A percentile compares a stretch with the other conserved stretches of the same genome.
Conservation (phyloP, 2,329 filamentous ascomycete genomes). For the Eutypa lata region DNA sequence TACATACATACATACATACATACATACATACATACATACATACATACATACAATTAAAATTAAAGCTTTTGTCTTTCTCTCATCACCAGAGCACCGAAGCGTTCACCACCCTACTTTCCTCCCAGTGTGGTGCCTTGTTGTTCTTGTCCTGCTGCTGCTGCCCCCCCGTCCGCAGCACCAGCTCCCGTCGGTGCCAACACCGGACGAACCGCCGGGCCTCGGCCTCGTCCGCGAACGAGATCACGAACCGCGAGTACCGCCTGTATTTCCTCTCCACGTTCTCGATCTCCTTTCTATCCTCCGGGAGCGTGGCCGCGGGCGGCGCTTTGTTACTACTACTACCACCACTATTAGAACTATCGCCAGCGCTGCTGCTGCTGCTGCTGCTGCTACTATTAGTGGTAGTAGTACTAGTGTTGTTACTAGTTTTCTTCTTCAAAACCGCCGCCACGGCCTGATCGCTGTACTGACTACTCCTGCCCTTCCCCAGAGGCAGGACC, state of each 20-base stretch:
- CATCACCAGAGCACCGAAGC: conserved; percentile 27
- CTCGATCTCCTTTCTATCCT: conserved; percentile 4
- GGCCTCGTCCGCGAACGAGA: conserved; percentile 52
- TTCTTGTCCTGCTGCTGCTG: conserved; percentile 2
- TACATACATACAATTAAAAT: no score
- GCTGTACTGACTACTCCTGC: background rate
- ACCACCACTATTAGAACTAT: background rate
- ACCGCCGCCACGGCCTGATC: conserved; percentile 5
- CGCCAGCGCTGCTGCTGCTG: no score
- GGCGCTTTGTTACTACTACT: conserved; percentile 1
- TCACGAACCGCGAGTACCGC: conserved; percentile 45
- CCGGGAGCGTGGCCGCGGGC: conserved; percentile 15
- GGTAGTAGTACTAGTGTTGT: no score
- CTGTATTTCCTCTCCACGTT: conserved; percentile 29
- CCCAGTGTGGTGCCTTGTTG: conserved; percentile 14
- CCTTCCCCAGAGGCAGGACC: background rate
- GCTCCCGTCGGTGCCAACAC: conserved; percentile 38
- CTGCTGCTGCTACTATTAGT: no score
- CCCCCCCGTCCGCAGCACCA: conserved; percentile 22
- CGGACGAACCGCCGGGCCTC: conserved; percentile 52
- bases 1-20: no score
- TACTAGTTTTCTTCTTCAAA: background rate
- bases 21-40: background rate
- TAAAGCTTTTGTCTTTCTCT: no score
- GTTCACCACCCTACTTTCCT: conserved; percentile 25